Percentiles rank a stretch among this genome's conserved stretches.
phyloP scores from a whole-genome alignment of 768 basidiomycete species.

The Xanthoconium purpureum region DNA sequence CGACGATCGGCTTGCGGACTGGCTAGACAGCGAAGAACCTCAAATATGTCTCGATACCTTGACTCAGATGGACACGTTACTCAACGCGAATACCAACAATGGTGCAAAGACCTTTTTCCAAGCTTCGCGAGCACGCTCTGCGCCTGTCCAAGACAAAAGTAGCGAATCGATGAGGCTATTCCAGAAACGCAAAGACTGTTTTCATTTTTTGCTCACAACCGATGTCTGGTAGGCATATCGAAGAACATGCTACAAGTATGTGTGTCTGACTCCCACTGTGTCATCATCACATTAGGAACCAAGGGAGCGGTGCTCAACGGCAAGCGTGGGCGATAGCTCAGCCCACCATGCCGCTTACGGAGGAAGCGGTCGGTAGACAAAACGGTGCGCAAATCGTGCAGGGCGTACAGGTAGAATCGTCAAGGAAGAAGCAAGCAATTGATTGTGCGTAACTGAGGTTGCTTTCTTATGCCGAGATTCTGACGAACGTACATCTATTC shows the following conservation, averaged over 20 bases:
- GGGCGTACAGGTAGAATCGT: background rate
- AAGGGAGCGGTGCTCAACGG: background rate
- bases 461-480: too few relatives aligned
- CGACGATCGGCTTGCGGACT: slow-evolving; percentile 7
- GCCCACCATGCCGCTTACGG: background rate
- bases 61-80: slow-evolving; percentile 1
- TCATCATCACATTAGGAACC: background rate
- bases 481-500: background rate
- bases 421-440: background rate
- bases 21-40: slow-evolving; percentile 1
- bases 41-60: slow-evolving; percentile 2
- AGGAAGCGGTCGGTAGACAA: too few relatives aligned
- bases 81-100: background rate
- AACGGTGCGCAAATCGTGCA: too few relatives aligned
- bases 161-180: slow-evolving; percentile 6
- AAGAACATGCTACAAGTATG: too few relatives aligned
- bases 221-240: background rate
- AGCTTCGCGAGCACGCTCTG: background rate
- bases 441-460: background rate
- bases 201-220: slow-evolving; percentile 5
- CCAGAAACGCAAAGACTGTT: background rate
- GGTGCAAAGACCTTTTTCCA: background rate
- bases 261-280: too few relatives aligned
- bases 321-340: background rate
- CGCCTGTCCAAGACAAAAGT: background rate